Base-by-base conservation (phyloP, 768 basidiomycete genomes). In the Cystofilobasidium capitatum region DNA sequence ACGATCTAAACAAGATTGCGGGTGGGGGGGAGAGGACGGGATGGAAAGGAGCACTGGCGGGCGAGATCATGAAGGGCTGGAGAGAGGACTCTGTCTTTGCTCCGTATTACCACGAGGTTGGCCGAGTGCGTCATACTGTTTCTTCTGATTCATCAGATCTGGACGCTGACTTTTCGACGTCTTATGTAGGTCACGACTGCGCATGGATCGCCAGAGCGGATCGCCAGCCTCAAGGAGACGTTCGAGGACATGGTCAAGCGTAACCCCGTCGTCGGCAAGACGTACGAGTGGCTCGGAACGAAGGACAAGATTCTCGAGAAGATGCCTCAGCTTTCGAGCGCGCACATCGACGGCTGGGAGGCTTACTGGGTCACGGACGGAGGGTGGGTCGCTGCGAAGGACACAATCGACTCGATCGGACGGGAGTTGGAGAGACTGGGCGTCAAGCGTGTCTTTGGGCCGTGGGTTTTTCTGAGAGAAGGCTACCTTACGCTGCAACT, bases 321-420 rank as follows among this genome's bases (percentile, higher is more conserved):
- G 62, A 67, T 70, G 17, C 71, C 72, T 31, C 71, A 72, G 59
- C 65, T 75, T 3, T 63, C 67, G 1, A 26, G 49, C 14, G 72
- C 64, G 0, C 51, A 65, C n/a, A 71, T 72, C 31, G 64, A 62
- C 29, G 73, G 73, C n/a, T 77, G 76, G 76, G 66, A 72, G 66
- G 76, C 70, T 1, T 44, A 75, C 4, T 77, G 58, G 54, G 62
- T 60, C 47, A 26, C 55, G 6, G 58, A 73, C 29, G 75, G 71
- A 0, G 76, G 76, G 29, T 77, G 76, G 76, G 70, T 74, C 0
- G 76, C 72, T 13, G 76, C 76, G 13, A 69, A 64, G 7, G 71
- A 77, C 35, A 74, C 76, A 22, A 68, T 77, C 54, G 70, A 70
- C 20, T 65, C 74, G 0, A 71, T 76, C 5, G 75, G 74, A 1